Percentiles rank a stretch among this genome's conserved stretches.
phyloP scores from a whole-genome alignment of 2,329 filamentous ascomycete species.

The Pseudogymnoascus sp. region DNA sequence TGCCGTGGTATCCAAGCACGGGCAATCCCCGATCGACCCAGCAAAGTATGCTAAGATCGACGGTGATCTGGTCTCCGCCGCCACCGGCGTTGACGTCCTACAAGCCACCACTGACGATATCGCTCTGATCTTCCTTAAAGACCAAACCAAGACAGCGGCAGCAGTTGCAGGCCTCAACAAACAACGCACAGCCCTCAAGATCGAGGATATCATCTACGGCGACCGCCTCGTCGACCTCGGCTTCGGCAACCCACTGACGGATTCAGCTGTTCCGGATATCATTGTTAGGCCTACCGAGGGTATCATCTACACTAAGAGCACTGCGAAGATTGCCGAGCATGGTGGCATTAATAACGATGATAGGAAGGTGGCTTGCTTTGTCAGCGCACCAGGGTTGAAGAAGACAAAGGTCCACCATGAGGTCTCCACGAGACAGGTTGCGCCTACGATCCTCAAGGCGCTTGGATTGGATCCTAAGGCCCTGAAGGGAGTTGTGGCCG shows the following conservation, averaged over 20 bases:
- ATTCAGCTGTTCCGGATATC: slow-evolving; percentile 27
- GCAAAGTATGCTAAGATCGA: slow-evolving; percentile 19
- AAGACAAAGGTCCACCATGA: slow-evolving; percentile 14
- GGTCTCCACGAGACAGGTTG: slow-evolving; percentile 21
- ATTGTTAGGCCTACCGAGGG: slow-evolving; percentile 24
- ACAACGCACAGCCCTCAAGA: slow-evolving; percentile 16
- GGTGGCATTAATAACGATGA: slow-evolving; percentile 25
- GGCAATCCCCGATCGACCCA: slow-evolving; percentile 26
- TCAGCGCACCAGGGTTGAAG: slow-evolving; percentile 18
- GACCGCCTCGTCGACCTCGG: slow-evolving; percentile 18
- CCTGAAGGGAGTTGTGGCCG: slow-evolving; percentile 14
- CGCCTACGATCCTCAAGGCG: slow-evolving; percentile 22
- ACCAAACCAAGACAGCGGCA: slow-evolving; percentile 16
- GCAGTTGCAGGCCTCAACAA: slow-evolving; percentile 23
- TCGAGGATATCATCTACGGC: slow-evolving; percentile 22
- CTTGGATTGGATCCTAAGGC: slow-evolving; percentile 24
- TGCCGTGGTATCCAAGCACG: slow-evolving; percentile 25
- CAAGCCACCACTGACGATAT: slow-evolving; percentile 22
- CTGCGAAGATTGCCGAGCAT: slow-evolving; percentile 25
- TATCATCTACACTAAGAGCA: slow-evolving; percentile 25
- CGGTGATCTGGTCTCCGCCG: slow-evolving; percentile 16
- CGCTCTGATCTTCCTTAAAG: slow-evolving; percentile 24
- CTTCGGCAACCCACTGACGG: slow-evolving; percentile 23
- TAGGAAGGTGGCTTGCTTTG: slow-evolving; percentile 23
- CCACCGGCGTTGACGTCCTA: slow-evolving; percentile 18